phyloP scores from a whole-genome alignment of 345 rosid genomes.

The Excoecaria agallocha region DNA sequence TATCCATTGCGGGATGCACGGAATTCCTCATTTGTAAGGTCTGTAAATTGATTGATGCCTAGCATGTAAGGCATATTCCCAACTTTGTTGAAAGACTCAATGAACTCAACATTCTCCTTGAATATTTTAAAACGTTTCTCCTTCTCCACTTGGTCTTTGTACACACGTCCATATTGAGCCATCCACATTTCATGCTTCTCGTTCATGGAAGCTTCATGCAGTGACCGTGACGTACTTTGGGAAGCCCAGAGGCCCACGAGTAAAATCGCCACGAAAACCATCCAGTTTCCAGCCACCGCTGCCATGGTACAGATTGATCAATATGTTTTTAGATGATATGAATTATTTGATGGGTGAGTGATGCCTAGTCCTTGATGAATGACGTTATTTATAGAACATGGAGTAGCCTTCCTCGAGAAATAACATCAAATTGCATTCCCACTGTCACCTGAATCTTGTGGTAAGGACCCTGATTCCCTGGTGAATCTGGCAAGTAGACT shows the following conservation, averaged over 20 bases:
- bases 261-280: neutral
- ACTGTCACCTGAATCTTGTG: neutral
- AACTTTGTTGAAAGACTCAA: slow-evolving; percentile 36
- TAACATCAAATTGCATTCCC: neutral
- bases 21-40: slow-evolving; percentile 50
- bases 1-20: slow-evolving; percentile 31
- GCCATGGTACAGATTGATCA: slow-evolving; percentile 7
- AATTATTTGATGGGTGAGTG: neutral
- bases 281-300: neutral
- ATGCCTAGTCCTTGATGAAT: neutral
- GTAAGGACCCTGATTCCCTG: neutral
- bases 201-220: slow-evolving; percentile 22
- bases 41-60: slow-evolving; percentile 49
- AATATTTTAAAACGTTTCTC: slow-evolving; percentile 35
- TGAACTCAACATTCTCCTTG: slow-evolving; percentile 39
- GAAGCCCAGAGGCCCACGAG: slow-evolving; percentile 19
- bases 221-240: slow-evolving; percentile 22
- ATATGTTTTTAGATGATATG: neutral
- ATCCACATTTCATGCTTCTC: slow-evolving; percentile 38
- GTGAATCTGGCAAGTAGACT: neutral
- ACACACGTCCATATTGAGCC: slow-evolving; percentile 31
- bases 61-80: slow-evolving; percentile 25
- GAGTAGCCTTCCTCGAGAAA: neutral
- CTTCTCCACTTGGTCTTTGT: slow-evolving; percentile 32
- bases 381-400: slow-evolving; percentile 2